Evolutionary conservation across 768 basidiomycete genomes (phyloP).

Genomic region (Mycena rebaudengoi): DNA sequence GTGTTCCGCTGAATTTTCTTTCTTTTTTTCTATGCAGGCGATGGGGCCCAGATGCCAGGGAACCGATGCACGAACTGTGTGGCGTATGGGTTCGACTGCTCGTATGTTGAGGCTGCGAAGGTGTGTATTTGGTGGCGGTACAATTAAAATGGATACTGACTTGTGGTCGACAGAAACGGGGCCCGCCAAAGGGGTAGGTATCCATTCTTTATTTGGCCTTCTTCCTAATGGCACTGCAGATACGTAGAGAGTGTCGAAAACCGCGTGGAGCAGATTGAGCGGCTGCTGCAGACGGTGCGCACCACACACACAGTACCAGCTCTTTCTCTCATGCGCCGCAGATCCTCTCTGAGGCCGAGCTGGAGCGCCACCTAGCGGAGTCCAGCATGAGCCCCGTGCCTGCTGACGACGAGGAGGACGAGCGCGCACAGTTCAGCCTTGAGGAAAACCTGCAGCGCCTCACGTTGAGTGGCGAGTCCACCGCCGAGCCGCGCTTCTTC

Average conservation of each 20-base stretch:
- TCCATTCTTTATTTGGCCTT: background rate
- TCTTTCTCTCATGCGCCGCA: conserved; percentile 22
- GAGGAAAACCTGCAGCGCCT: conserved; percentile 44
- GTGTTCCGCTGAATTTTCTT: too few relatives aligned
- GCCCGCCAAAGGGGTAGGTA: conserved; percentile 68
- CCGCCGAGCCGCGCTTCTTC: conserved; percentile 51
- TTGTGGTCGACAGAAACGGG: conserved; percentile 55
- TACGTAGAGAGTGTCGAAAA: conserved; percentile 71
- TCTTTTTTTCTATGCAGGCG: conserved; percentile 56
- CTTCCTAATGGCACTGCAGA: conserved; percentile 47
- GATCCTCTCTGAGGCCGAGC: conserved; percentile 68
- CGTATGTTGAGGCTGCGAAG: conserved; percentile 75
- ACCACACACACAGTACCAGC: too few relatives aligned
- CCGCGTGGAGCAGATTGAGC: conserved; percentile 72
- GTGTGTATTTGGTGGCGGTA: conserved; percentile 44
- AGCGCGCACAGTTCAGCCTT: conserved; percentile 36
- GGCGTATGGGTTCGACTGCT: conserved; percentile 66
- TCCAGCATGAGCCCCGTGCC: conserved; percentile 40
- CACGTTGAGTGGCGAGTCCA: conserved; percentile 47
- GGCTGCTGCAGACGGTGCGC: conserved; percentile 60
- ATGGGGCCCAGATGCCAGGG: conserved; percentile 72
- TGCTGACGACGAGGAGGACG: conserved; percentile 44
- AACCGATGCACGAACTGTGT: conserved; percentile 73
- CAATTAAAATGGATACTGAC: background rate
- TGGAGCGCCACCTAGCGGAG: conserved; percentile 62